Percentiles rank a stretch among this genome's conserved stretches.
Conservation (phyloP, 768 basidiomycete genomes). For the Dioszegia hungarica region DNA sequence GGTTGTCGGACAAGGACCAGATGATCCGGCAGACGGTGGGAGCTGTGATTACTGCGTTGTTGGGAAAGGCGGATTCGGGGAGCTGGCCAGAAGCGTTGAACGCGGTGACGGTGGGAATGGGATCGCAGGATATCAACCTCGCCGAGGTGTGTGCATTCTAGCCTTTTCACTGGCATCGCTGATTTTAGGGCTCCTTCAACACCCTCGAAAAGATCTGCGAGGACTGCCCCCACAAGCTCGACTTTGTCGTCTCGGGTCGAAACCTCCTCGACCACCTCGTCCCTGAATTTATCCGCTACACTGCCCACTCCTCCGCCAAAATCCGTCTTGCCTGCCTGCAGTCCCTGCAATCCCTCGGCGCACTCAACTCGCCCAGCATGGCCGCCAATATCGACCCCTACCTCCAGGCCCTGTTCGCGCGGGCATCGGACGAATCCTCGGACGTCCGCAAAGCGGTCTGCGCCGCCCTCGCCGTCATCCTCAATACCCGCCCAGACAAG, state of each 20-base stretch:
- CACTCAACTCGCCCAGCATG: conserved; percentile 78
- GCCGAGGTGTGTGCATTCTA: conserved; percentile 95
- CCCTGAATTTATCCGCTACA: conserved; percentile 83
- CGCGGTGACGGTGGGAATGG: conserved; percentile 73
- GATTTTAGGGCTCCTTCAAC: conserved; percentile 75
- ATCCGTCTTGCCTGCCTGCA: conserved; percentile 90
- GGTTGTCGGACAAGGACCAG: conserved; percentile 65
- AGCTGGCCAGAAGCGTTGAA: conserved; percentile 95
- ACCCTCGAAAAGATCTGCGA: conserved; percentile 93
- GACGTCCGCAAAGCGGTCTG: conserved; percentile 93
- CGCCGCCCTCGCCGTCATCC: conserved; percentile 85
- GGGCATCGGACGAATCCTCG: conserved; percentile 89
- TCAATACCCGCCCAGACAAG: conserved; percentile 89
- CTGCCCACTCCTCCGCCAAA: conserved; percentile 77
- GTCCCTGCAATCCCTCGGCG: conserved; percentile 90
- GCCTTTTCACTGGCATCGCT: neutral
- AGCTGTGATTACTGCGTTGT: conserved; percentile 83
- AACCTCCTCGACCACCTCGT: conserved; percentile 94
- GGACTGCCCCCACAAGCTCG: conserved; percentile 91
- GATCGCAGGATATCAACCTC: conserved; percentile 65
- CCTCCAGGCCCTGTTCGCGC: conserved; percentile 87
- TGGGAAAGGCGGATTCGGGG: conserved; percentile 78
- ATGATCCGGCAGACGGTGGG: conserved; percentile 93
- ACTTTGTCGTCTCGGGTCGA: conserved; percentile 87
- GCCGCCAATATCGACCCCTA: conserved; percentile 87